These are phyloP conservation scores for Tetracladium marchalianum DNA, from an alignment of 495 filamentous ascomycete genomes.

Conservation along the genomic window DNA sequence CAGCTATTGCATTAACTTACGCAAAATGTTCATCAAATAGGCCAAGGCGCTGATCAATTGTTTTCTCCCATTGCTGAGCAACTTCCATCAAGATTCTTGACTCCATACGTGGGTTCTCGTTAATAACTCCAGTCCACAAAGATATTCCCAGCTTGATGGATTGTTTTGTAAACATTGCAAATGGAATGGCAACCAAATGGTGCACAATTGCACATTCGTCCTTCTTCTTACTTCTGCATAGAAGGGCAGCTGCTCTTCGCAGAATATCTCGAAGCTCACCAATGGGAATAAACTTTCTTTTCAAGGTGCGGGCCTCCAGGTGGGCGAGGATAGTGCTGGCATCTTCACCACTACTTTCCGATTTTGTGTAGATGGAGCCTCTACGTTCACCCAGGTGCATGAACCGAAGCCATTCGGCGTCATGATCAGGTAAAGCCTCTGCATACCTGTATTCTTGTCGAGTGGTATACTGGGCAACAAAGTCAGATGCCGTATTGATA, in stretches of 20 bases:
- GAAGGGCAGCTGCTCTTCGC: conserved; percentile 69
- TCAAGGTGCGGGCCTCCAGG: conserved; percentile 56
- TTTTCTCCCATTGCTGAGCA: conserved; percentile 76
- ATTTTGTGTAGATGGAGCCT: conserved; percentile 25
- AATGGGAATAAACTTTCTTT: conserved; percentile 57
- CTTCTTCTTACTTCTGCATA: conserved; percentile 57
- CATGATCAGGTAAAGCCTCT: conserved; percentile 55
- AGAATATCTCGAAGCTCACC: conserved; percentile 69
- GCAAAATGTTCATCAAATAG: conserved; percentile 67
- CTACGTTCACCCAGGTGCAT: conserved; percentile 37
- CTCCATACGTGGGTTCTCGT: conserved; percentile 86
- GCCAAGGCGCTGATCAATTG: conserved; percentile 62
- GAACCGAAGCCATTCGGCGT: conserved; percentile 49
- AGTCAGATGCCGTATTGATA: conserved; percentile 87
- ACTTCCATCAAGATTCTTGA: conserved; percentile 74
- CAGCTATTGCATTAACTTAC: conserved; percentile 20
- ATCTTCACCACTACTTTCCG: conserved; percentile 40
- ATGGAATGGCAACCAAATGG: conserved; percentile 83
- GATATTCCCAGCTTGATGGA: conserved; percentile 92
- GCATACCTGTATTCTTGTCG: conserved; percentile 85
- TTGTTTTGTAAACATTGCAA: conserved; percentile 84
- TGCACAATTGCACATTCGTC: conserved; percentile 70
- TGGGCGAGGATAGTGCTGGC: conserved; percentile 49
- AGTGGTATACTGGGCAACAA: conserved; percentile 94
- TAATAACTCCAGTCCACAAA: conserved; percentile 91